Conservation (phyloP, 1,139 yeast genomes). For the Suhomyces choctaworum region DNA sequence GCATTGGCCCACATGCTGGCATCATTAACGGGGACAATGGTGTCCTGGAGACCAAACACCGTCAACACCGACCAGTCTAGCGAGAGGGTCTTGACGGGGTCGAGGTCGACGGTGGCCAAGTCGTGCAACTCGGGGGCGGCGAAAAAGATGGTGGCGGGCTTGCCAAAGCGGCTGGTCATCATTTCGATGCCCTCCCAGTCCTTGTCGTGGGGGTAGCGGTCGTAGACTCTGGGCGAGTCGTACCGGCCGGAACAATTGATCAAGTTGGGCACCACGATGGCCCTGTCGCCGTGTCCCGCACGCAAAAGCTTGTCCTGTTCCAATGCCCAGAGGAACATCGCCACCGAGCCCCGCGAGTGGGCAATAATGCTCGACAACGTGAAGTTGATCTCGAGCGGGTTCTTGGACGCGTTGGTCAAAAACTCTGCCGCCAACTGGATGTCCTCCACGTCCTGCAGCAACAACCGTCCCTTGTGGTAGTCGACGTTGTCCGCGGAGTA, state of each 20-base stretch:
- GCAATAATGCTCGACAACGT: constrained; percentile 58
- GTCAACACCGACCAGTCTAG: constrained; percentile 57
- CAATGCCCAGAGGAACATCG: constrained; percentile 74
- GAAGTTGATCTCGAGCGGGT: constrained; percentile 41
- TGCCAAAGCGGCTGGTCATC: constrained; percentile 47
- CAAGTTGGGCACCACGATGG: constrained; percentile 56
- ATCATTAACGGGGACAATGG: constrained; percentile 64
- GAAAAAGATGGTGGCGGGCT: constrained; percentile 36
- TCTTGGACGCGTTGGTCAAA: constrained; percentile 34
- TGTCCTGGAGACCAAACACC: constrained; percentile 70
- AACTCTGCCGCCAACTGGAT: constrained; percentile 54
- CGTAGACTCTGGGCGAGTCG: constrained; percentile 35
- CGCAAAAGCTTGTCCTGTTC: constrained; percentile 37
- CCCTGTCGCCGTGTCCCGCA: constrained; percentile 27
- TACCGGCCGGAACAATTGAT: constrained; percentile 75
- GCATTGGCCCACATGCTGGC: constrained; percentile 57
- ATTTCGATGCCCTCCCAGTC: constrained; percentile 29
- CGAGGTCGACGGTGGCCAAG: constrained; percentile 53
- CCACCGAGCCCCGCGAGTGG: constrained; percentile 80
- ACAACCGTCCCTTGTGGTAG: constrained; percentile 49
- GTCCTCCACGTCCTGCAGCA: constrained; percentile 69
- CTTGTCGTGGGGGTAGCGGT: constrained; percentile 31
- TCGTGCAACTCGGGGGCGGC: constrained; percentile 55
- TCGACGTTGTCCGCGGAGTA: constrained; percentile 59
- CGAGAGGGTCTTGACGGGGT: constrained; percentile 43